phyloP scores from a whole-genome alignment of 805 yeast species.

The Candida tallmaniae region DNA sequence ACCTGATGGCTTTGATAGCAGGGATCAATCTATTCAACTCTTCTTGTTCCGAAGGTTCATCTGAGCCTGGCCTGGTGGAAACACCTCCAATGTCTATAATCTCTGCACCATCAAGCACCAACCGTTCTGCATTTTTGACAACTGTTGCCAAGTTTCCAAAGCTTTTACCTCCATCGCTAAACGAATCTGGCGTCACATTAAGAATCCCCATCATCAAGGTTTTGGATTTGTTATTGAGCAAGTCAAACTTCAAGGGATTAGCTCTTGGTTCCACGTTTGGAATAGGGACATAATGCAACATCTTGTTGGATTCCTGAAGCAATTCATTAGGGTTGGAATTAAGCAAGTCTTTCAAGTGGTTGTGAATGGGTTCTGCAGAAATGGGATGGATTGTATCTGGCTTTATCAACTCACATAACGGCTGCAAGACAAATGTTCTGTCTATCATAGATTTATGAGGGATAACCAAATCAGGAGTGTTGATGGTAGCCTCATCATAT shows the following conservation, averaged over 20 bases:
- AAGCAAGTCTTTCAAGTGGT: constrained; percentile 56
- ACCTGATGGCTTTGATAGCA: constrained; percentile 57
- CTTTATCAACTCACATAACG: constrained; percentile 75
- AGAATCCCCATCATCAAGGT: constrained; percentile 84
- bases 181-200: constrained; percentile 91
- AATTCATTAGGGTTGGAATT: constrained; percentile 28
- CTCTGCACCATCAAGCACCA: constrained; percentile 59
- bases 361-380: constrained; percentile 73
- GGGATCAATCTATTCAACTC: constrained; percentile 73
- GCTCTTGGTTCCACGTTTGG: constrained; percentile 12
- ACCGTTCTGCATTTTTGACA: constrained; percentile 40
- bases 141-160: constrained; percentile 34
- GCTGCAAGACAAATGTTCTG: constrained; percentile 84
- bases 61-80: constrained; percentile 84
- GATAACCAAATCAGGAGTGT: constrained; percentile 55
- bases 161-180: constrained; percentile 77
- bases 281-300: constrained; percentile 50
- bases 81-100: constrained; percentile 93
- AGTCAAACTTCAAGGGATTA: constrained; percentile 38
- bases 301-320: constrained; percentile 46
- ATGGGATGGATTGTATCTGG: constrained; percentile 74
- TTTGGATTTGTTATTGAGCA: constrained; percentile 34
- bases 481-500: constrained; percentile 57
- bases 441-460: constrained; percentile 91
- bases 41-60: constrained; percentile 54